A percentile compares a stretch with the other conserved stretches of the same genome.
Evolutionary conservation across 371 early-diverging fungal genomes (phyloP).

Genomic region (Mucor racemosus): DNA sequence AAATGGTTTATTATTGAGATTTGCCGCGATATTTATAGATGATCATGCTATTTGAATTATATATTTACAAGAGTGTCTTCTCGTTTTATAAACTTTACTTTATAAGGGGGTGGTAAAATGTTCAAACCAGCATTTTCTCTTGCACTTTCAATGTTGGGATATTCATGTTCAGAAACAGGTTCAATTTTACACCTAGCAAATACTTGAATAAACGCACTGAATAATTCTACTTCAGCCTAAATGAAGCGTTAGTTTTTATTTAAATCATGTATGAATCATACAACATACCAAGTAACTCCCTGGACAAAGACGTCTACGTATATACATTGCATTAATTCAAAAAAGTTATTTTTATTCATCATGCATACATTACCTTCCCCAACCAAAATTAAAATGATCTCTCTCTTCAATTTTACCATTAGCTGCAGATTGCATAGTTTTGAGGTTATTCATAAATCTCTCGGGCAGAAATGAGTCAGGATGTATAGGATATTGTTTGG

Average conservation of each 20-base stretch:
- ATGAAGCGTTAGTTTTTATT: neutral
- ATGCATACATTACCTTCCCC: constrained; percentile 2
- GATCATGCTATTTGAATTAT: neutral
- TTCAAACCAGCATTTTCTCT: constrained; percentile 9
- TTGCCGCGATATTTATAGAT: too few relatives aligned
- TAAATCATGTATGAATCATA: neutral
- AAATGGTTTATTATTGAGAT: too few relatives aligned
- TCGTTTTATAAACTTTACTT: constrained; percentile 8
- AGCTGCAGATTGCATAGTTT: constrained; percentile 14
- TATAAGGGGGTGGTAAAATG: constrained; percentile 8
- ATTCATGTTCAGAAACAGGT: neutral
- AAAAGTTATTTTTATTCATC: too few relatives aligned
- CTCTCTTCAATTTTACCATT: constrained; percentile 21
- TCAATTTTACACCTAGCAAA: constrained; percentile 14
- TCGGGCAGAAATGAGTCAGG: constrained; percentile 20
- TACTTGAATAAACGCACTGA: constrained; percentile 3
- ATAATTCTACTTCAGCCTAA: constrained; percentile 17
- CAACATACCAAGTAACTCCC: constrained; percentile 22
- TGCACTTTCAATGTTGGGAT: constrained; percentile 7
- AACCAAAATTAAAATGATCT: constrained; percentile 28
- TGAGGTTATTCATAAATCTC: constrained; percentile 12
- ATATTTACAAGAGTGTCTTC: neutral
- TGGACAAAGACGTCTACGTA: constrained; percentile 23
- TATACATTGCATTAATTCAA: too few relatives aligned
- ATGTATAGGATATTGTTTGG: constrained; percentile 2